Evolutionary conservation across 208 protist species (phyloP).

Genomic region (Leishmania gerbilli): DNA sequence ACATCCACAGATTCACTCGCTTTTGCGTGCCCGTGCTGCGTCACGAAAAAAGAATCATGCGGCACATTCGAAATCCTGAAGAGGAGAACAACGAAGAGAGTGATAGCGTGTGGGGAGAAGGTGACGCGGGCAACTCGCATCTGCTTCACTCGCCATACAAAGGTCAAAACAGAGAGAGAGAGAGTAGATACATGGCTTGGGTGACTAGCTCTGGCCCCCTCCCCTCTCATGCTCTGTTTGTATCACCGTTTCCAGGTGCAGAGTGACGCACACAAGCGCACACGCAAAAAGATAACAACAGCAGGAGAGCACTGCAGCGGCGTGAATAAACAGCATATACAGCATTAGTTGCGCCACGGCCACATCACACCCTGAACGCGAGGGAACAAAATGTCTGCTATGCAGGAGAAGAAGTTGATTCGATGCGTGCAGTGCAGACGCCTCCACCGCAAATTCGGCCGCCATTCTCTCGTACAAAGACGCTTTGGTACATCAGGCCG

Average conservation of each 20-base stretch:
- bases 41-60: not conserved
- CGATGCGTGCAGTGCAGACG: not conserved
- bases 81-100: not conserved
- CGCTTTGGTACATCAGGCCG: not conserved
- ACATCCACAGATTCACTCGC: no score
- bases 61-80: not conserved
- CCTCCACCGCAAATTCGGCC: not conserved
- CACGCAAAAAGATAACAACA: not conserved
- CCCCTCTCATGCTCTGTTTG: not conserved
- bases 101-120: not conserved
- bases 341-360: not conserved
- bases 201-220: slow-evolving; percentile 1
- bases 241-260: not conserved
- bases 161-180: not conserved
- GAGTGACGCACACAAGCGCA: not conserved
- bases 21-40: not conserved
- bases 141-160: not conserved
- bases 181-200: not conserved
- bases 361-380: not conserved
- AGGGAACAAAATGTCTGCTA: not conserved
- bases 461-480: not conserved
- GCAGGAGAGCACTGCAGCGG: not conserved
- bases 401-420: not conserved
- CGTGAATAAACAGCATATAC: not conserved
- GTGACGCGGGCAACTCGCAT: no score